Percentiles rank a stretch among this genome's conserved stretches.
Conservation (phyloP, 208 protist species). For the Phytomonas sp. region DNA sequence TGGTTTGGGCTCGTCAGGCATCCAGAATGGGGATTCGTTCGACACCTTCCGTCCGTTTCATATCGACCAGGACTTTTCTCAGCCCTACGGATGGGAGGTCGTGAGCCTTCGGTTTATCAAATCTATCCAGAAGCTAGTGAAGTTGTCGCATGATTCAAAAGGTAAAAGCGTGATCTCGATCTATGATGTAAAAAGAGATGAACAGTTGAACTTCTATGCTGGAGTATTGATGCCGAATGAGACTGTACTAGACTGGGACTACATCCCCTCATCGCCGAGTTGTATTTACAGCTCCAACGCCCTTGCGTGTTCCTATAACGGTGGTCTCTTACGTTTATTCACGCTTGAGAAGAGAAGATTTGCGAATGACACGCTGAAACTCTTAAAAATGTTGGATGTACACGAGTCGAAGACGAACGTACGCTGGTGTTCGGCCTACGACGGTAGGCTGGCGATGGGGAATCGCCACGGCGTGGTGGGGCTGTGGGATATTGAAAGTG, state of each 20-base stretch:
- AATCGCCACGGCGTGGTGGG: slow-evolving; percentile 33
- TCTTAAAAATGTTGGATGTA: slow-evolving; percentile 15
- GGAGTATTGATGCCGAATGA: slow-evolving; percentile 15
- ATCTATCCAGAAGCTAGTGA: slow-evolving; percentile 20
- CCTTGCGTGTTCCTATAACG: slow-evolving; percentile 36
- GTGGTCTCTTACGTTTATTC: slow-evolving; percentile 25
- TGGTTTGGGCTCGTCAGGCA: neutral
- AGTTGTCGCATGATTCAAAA: slow-evolving; percentile 18
- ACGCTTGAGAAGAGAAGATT: slow-evolving; percentile 23
- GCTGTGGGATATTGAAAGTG: slow-evolving; percentile 28
- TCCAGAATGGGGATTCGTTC: slow-evolving; percentile 7
- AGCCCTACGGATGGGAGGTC: slow-evolving; percentile 14
- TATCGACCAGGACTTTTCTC: slow-evolving; percentile 16
- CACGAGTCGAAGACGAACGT: slow-evolving; percentile 37
- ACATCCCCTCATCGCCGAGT: slow-evolving; percentile 21
- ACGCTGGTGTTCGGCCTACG: slow-evolving; percentile 26
- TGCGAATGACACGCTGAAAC: slow-evolving; percentile 17
- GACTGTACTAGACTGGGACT: slow-evolving; percentile 25
- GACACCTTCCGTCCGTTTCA: slow-evolving; percentile 27
- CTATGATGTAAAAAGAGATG: slow-evolving; percentile 13
- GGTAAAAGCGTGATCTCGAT: slow-evolving; percentile 19
- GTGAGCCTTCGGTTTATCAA: slow-evolving; percentile 19
- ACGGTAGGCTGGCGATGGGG: slow-evolving; percentile 27
- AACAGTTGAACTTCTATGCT: slow-evolving; percentile 20
- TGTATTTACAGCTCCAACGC: slow-evolving; percentile 17